phyloP scores from a whole-genome alignment of 768 basidiomycete genomes.

The Neoboletus magnificus region DNA sequence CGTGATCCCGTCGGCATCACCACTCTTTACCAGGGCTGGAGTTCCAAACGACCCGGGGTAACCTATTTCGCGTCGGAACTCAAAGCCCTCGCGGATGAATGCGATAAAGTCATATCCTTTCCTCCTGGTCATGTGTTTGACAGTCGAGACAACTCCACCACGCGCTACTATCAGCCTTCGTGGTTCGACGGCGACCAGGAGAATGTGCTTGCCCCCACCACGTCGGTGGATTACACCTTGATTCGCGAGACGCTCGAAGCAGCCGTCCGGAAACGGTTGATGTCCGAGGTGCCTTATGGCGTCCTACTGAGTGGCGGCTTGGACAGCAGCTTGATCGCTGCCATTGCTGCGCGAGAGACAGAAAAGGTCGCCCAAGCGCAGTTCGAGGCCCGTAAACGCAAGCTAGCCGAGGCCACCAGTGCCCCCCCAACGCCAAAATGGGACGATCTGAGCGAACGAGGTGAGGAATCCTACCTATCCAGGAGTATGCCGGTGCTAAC shows the following conservation, averaged over 20 bases:
- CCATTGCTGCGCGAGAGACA: conserved; percentile 92
- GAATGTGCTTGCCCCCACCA: conserved; percentile 53
- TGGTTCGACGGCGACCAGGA: conserved; percentile 89
- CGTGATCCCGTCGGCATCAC: conserved; percentile 98
- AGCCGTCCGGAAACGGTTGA: conserved; percentile 90
- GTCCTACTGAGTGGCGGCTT: conserved; percentile 94
- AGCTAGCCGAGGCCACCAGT: conserved; percentile 49
- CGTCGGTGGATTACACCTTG: conserved; percentile 57
- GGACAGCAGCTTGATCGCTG: conserved; percentile 93
- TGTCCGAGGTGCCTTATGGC: conserved; percentile 98
- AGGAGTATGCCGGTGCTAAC: background rate
- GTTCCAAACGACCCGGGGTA: conserved; percentile 73
- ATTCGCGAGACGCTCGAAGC: conserved; percentile 83
- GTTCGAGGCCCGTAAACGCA: conserved; percentile 63
- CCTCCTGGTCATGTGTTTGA: conserved; percentile 98
- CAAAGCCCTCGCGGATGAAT: conserved; percentile 86
- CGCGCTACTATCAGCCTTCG: conserved; percentile 80
- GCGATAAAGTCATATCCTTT: conserved; percentile 92
- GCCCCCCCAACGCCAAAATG: conserved; percentile 55
- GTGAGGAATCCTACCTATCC: conserved; percentile 34
- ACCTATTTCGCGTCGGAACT: conserved; percentile 96
- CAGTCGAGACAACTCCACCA: conserved; percentile 71
- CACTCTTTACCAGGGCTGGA: conserved; percentile 97
- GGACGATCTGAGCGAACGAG: conserved; percentile 48
- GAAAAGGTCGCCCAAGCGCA: conserved; percentile 85